These are phyloP conservation scores for Metroxylon sagu DNA, from an alignment of 176 grass and related monocot species.

Conservation along the genomic window DNA sequence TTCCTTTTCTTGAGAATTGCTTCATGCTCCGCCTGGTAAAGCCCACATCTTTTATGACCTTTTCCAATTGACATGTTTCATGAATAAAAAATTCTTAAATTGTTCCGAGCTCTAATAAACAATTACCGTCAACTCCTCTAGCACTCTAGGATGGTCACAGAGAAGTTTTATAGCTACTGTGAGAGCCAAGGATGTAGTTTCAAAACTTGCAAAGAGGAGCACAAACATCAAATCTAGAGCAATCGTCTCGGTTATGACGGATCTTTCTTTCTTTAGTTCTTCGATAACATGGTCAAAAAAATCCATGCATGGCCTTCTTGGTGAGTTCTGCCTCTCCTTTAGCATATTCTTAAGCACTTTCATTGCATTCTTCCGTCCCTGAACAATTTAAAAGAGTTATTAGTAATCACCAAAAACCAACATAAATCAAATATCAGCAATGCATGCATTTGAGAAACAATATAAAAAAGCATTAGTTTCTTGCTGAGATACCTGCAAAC, in stretches of 20 bases:
- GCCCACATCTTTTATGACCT: no score
- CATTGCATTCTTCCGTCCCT: background rate
- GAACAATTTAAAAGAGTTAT: background rate
- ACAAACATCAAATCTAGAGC: slow-evolving; percentile 90
- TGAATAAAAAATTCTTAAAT: no score
- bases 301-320: slow-evolving; percentile 49
- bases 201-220: slow-evolving; percentile 87
- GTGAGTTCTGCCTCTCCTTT: slow-evolving; percentile 53
- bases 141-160: slow-evolving; percentile 50
- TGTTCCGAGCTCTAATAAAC: no score
- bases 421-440: no score
- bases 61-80: no score
- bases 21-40: slow-evolving; percentile 68
- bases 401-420: no score
- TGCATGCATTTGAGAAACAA: no score
- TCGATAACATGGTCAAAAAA: slow-evolving; percentile 83
- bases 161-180: slow-evolving; percentile 75
- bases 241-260: slow-evolving; percentile 65
- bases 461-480: no score
- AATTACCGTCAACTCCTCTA: slow-evolving; percentile 56
- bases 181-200: slow-evolving; percentile 78
- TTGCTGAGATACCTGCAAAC: slow-evolving; percentile 38
- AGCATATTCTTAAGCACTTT: slow-evolving; percentile 34
- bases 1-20: slow-evolving; percentile 45
- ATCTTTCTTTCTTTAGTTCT: slow-evolving; percentile 67